Evolutionary conservation across 495 filamentous ascomycete genomes (phyloP).

Genomic region (Schizothecium vesticola): DNA sequence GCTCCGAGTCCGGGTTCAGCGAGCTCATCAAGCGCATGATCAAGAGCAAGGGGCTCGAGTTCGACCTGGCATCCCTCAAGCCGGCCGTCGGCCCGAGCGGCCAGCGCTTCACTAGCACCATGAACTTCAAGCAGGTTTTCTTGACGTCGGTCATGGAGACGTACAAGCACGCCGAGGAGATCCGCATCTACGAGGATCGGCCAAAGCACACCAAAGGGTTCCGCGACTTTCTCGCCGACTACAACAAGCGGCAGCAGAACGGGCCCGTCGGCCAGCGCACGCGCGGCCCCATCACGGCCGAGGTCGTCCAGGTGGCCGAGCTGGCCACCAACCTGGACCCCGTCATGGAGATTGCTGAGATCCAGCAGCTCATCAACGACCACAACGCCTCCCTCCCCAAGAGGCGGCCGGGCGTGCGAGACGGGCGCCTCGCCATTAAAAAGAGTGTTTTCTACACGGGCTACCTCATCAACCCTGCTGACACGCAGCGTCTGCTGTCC

Average conservation of each 20-base stretch:
- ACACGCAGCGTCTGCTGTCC: constrained; percentile 63
- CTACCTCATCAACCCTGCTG: constrained; percentile 69
- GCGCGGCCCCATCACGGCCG: constrained; percentile 60
- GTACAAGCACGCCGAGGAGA: constrained; percentile 75
- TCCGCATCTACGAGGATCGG: constrained; percentile 62
- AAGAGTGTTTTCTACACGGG: constrained; percentile 91
- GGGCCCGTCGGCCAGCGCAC: constrained; percentile 26
- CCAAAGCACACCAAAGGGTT: constrained; percentile 66
- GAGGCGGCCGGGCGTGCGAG: constrained; percentile 24
- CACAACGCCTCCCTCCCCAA: constrained; percentile 59
- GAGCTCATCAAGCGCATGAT: constrained; percentile 81
- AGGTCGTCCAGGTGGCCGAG: constrained; percentile 87
- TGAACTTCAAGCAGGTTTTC: constrained; percentile 82
- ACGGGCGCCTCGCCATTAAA: constrained; percentile 60
- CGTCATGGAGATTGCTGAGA: constrained; percentile 71
- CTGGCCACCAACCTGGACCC: constrained; percentile 71
- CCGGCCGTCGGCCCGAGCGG: constrained; percentile 73
- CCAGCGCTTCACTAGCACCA: constrained; percentile 70
- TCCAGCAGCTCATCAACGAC: constrained; percentile 82
- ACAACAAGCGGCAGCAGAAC: constrained; percentile 55
- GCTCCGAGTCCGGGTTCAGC: constrained; percentile 68
- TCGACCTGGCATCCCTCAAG: constrained; percentile 87
- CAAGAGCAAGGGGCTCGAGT: constrained; percentile 68
- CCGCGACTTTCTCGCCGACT: constrained; percentile 67
- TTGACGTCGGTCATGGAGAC: constrained; percentile 75